Evolutionary conservation across 2,329 filamentous ascomycete genomes (phyloP), one percentile per base, ranked within the genome.

Genomic region (Ramichloridium luteum): DNA sequence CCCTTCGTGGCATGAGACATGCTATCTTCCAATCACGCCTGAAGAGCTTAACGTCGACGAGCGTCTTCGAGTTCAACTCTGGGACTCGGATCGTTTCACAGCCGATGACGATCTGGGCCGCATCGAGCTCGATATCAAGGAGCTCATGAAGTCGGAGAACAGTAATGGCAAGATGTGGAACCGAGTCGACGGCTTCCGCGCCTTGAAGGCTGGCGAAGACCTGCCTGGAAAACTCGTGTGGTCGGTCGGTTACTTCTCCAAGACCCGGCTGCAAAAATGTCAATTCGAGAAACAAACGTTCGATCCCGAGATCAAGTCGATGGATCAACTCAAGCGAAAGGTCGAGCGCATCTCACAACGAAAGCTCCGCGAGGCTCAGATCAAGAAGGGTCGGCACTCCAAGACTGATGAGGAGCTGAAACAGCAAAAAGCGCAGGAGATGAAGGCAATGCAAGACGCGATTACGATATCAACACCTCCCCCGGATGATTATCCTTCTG

Each of bases 51-150:
- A 84, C 38, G 77, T 80, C 0, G 69, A 76, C 13, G 48, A 51
- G 54, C 72, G 70, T 18, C 51, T 85, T 6, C 68, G 77, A 3
- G 48, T 84, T 1, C 77, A 83, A 47, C 60, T 84, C 0, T 85
- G 79, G 79, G 80, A 85, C 44, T 80, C 76, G 2, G 80, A 84
- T 50, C 72, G 74, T 26, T 67, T 72, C 31, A 77, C 73, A 2
- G 78, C 78, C 1, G 79, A 84, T 47, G 79, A 84, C 44, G 78
- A 84, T 45, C 61, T 84, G 1, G 79, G 80, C 11, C 68, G 78
- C 11, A 78, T 83, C 10, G 79, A 83, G 49, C 55, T 84, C 6
- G 70, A 73, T 37, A 53, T 84, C 17, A 77, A 77, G 46, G 55
- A 70, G 3, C 47, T 83, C 4, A 81, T 83, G 69, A 64, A 64